Evolutionary conservation across 2,329 filamentous ascomycete genomes (phyloP).

Genomic region (Diaporthe sp.): DNA sequence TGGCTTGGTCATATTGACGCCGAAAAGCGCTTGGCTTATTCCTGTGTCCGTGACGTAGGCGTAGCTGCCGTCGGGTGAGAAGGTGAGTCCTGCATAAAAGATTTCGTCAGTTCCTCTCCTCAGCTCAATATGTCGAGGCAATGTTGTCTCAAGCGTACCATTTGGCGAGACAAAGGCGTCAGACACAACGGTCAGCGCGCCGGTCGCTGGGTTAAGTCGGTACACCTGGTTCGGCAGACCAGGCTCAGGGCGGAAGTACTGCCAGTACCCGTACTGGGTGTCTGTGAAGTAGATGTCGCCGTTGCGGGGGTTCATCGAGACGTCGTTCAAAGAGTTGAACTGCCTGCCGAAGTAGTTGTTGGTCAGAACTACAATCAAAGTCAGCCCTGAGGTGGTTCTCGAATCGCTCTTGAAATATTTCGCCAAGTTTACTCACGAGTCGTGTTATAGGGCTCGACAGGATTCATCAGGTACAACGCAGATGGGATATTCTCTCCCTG

Average conservation of each 20-base stretch:
- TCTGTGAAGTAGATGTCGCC: constrained; percentile 75
- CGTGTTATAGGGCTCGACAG: constrained; percentile 62
- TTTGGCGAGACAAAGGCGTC: constrained; percentile 70
- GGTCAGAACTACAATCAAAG: constrained; percentile 55
- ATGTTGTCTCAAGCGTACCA: constrained; percentile 48
- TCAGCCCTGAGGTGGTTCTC: not conserved
- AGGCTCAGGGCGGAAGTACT: constrained; percentile 67
- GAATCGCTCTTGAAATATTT: no score
- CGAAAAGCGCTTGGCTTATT: constrained; percentile 55
- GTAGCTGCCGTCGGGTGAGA: constrained; percentile 65
- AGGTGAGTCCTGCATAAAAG: constrained; percentile 59
- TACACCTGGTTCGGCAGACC: constrained; percentile 71
- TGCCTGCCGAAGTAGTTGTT: constrained; percentile 71
- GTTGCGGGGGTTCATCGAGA: constrained; percentile 65
- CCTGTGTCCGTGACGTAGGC: constrained; percentile 72
- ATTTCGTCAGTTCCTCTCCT: no score
- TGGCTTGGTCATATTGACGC: constrained; percentile 54
- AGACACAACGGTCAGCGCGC: constrained; percentile 66
- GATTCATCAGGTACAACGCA: constrained; percentile 57
- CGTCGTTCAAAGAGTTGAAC: constrained; percentile 73
- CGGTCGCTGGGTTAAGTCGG: constrained; percentile 63
- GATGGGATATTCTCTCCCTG: not conserved
- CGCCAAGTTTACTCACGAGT: constrained; percentile 51
- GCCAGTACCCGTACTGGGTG: constrained; percentile 69
- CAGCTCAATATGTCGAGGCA: not conserved